Evolutionary conservation across 208 protist genomes (phyloP), one percentile per base, ranked within the genome.

Genomic region (Porcisia deanei): DNA sequence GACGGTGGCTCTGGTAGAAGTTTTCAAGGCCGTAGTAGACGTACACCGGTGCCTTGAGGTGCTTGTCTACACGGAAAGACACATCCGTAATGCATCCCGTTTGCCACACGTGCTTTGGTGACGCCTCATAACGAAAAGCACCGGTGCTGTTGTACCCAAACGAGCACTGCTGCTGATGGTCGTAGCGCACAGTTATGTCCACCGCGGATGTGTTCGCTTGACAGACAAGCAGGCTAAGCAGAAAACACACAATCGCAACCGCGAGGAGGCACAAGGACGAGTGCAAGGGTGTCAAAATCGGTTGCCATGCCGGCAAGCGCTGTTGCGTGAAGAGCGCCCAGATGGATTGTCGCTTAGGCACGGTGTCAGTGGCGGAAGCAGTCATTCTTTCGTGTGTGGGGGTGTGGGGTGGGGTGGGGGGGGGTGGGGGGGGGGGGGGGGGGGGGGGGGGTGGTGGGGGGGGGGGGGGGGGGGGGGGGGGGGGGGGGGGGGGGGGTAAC

Each of bases 1-100:
- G 83, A 14, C 98, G 86, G 79, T 99, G 98, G 84, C 99, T 99
- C 83, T 99, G 99, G 85, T 99, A 99, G 81, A 99, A 99, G 63
- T 99, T 98, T 2, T 95, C 97, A 7, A 99, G 86, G 41, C 96
- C 89, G 83, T 99, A 99, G 87, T 99, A 99, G 52, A 99, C 72
- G 80, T 98, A 99, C 25, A 99, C 85, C 9, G 98, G 98, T 22
- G 89, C 76, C 30, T 91, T 77, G 55, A 99, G 91, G 3, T 63
- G 83, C 18, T 87, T 60, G 6, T 18, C 57, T 4, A 99, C 25
- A 2, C 65, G 65, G 73, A 99, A 94, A 0, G 3, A 55, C 1
- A 96, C 83, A 12, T 85, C 53, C 7, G 84, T 93, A 14, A 90
- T 45, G 66, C 93, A 97, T 49, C 90, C 90, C 18, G 77, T 93